Conservation (phyloP, 2,329 filamentous ascomycete genomes). For the Ambrosiella cleistominuta region DNA sequence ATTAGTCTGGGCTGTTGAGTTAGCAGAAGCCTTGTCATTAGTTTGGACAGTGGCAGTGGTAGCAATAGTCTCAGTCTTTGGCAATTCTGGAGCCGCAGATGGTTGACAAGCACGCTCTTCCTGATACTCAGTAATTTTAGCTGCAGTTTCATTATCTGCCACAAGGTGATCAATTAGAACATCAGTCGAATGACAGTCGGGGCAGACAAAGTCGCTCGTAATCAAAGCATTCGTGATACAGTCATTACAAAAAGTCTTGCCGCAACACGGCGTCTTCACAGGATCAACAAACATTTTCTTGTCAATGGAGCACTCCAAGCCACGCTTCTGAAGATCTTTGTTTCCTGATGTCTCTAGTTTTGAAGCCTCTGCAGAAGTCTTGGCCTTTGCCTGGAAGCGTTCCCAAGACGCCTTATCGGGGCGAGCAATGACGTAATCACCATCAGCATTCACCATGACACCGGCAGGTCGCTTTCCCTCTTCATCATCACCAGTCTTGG, state of each 20-base stretch:
- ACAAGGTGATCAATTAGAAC: constrained; percentile 85
- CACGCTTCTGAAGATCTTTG: constrained; percentile 74
- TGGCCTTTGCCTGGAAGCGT: constrained; percentile 86
- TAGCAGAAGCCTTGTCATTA: constrained; percentile 12
- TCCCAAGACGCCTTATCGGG: constrained; percentile 94
- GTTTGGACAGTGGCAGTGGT: constrained; percentile 10
- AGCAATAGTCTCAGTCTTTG: constrained; percentile 14
- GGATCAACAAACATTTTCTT: constrained; percentile 96
- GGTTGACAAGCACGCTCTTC: constrained; percentile 7
- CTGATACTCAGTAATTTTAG: constrained; percentile 61
- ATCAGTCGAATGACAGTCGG: constrained; percentile 75
- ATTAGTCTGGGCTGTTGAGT: constrained; percentile 19
- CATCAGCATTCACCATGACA: constrained; percentile 94
- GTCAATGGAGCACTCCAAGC: constrained; percentile 87
- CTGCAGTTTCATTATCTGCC: constrained; percentile 59
- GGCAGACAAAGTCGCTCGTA: constrained; percentile 94
- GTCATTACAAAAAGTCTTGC: constrained; percentile 96
- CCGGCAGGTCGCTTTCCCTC: constrained; percentile 66
- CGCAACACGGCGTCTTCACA: constrained; percentile 97
- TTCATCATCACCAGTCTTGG: constrained; percentile 59
- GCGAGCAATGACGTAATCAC: constrained; percentile 91
- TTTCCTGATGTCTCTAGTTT: constrained; percentile 60
- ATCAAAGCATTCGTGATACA: constrained; percentile 99
- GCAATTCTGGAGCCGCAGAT: constrained; percentile 19
- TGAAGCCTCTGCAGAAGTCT: constrained; percentile 66